phyloP scores from a whole-genome alignment of 306 rosid species.

The Gynostemma pentaphyllum region DNA sequence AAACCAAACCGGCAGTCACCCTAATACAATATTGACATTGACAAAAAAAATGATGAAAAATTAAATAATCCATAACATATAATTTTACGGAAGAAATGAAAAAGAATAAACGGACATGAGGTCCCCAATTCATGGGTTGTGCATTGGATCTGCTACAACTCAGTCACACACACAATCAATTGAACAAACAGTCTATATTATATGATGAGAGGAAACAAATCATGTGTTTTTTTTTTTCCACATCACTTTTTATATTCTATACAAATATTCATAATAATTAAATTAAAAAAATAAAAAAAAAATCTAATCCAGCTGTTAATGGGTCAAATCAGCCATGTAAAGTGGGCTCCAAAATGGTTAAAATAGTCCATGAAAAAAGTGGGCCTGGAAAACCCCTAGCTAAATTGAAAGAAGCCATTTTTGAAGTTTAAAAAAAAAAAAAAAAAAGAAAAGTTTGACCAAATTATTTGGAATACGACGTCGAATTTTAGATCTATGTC shows the following conservation, averaged over 20 bases:
- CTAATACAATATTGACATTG: too few relatives aligned
- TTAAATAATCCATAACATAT: too few relatives aligned
- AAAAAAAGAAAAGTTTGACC: background rate
- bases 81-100: too few relatives aligned
- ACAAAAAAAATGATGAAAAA: too few relatives aligned
- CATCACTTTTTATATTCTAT: background rate
- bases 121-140: background rate
- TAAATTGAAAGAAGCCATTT: background rate
- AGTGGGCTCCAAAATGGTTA: conserved; percentile 3
- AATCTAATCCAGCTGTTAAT: conserved; percentile 5
- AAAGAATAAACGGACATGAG: too few relatives aligned
- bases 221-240: conserved; percentile 2
- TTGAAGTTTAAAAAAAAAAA: too few relatives aligned
- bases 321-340: background rate
- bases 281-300: background rate
- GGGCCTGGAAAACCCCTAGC: background rate
- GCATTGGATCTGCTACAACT: background rate
- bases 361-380: conserved; percentile 2
- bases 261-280: background rate
- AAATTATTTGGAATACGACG: background rate
- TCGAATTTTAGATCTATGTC: background rate
- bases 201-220: background rate
- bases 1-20: too few relatives aligned
- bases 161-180: background rate
- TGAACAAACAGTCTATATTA: background rate